Evolutionary conservation across 768 basidiomycete genomes (phyloP), one percentile per base, ranked within the genome.

Genomic region (Amanita phalloides): DNA sequence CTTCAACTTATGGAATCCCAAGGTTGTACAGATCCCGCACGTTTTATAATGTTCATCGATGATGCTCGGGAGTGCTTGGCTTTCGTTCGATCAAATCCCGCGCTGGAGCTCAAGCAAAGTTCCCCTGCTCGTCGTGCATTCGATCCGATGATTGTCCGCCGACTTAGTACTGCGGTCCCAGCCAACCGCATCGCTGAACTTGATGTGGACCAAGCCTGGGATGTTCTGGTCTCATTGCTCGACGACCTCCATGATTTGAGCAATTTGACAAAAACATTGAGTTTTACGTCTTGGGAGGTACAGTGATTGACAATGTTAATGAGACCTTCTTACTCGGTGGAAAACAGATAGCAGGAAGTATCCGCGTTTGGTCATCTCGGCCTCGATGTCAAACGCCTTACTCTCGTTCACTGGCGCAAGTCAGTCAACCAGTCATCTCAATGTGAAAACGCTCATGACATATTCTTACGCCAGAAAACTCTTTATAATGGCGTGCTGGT

Each of bases 91-190:
- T 58, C 62, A 3, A 58, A 63, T 20, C 68, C 72, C 1, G 57
- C 68, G 1, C 65, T 71, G 1, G 64, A 70, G 3, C 75, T 71
- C 3, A 55, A 54, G 0, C 59, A 66, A 4, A 61, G 65, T 20
- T 85, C 86, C 3, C 67, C 72, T 0, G 80, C 77, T 0, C 63
- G 60, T 14, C 65, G 72, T 2, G 78, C 77, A 1, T 86, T 90
- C 45, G 85, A 90, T 57, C 79, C 84, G 0, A 70, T 74, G 48
- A 76, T 87, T 44, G 75, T 79, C 2, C 79, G 86, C n/a, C 71
- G 74, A 25, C 69, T 90, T 2, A 79, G 78, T 43, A 82, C 79
- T 28, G 78, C 77, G 51, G 77, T 86, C 57, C 88, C 88, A 0
- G 75, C 86, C 17, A 78, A 83, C n/a, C 66, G 79, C 4, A 66